A percentile compares a stretch with the other conserved stretches of the same genome.
Evolutionary conservation across 768 basidiomycete species (phyloP).

Genomic region (Leccinum imitatum): DNA sequence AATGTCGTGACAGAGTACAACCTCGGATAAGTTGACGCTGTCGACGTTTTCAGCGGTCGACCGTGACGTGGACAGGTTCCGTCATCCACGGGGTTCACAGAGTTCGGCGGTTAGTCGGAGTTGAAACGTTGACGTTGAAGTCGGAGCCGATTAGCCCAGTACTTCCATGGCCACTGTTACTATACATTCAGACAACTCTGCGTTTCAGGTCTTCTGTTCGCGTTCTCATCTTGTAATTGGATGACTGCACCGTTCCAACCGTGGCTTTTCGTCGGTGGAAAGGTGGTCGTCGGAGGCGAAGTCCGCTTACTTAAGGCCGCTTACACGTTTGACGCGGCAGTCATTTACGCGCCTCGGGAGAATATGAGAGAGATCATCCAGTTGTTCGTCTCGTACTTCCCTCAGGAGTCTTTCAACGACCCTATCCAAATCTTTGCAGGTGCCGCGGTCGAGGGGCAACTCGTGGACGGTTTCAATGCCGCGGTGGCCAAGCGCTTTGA

Average conservation of each 20-base stretch:
- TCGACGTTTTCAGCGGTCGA: no score
- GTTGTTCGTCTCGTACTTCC: conserved; percentile 83
- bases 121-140: no score
- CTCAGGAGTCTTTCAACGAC: conserved; percentile 77
- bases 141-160: no score
- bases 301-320: conserved; percentile 58
- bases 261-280: background rate
- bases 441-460: conserved; percentile 43
- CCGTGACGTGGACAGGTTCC: background rate
- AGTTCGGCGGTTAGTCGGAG: no score
- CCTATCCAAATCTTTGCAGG: conserved; percentile 61
- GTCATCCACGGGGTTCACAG: background rate
- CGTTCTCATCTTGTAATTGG: background rate
- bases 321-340: conserved; percentile 99
- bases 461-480: conserved; percentile 74
- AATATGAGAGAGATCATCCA: conserved; percentile 78
- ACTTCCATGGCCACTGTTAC: no score
- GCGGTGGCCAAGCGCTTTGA: conserved; percentile 72
- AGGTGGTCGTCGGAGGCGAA: background rate
- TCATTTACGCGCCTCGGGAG: conserved; percentile 84
- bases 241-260: background rate
- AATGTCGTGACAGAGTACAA: conserved; percentile 91
- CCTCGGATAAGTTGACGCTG: background rate
- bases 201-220: background rate
- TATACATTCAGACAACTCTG: background rate